Percentiles rank a stretch among this genome's conserved stretches.
phyloP scores from a whole-genome alignment of 169 alveolate species.

The Eimeria praecox region DNA sequence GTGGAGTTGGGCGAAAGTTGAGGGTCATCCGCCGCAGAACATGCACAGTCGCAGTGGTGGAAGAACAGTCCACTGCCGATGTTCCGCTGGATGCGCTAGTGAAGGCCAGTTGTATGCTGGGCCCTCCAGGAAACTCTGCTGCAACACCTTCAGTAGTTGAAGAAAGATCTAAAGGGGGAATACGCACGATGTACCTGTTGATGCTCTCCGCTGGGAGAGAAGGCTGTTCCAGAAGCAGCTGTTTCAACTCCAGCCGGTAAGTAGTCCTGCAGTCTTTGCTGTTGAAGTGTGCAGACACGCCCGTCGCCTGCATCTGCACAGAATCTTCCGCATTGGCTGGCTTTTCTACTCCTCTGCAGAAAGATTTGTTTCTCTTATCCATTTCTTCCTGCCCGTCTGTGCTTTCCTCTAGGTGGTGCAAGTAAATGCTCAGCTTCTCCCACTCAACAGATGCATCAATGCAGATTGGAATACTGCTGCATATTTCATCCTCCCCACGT shows the following conservation, averaged over 20 bases:
- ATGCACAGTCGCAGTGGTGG: background rate
- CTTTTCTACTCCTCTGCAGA: background rate
- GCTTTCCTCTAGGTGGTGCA: slow-evolving; percentile 10
- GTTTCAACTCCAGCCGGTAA: slow-evolving; percentile 13
- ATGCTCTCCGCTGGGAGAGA: slow-evolving; percentile 33
- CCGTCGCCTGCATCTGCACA: slow-evolving; percentile 25
- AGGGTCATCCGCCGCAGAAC: slow-evolving; percentile 63
- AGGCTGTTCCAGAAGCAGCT: slow-evolving; percentile 58
- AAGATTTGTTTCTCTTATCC: background rate
- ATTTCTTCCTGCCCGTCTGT: background rate
- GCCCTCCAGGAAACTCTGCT: background rate
- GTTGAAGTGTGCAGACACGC: slow-evolving; percentile 22
- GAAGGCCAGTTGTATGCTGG: slow-evolving; percentile 20
- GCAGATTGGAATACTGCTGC: slow-evolving; percentile 14
- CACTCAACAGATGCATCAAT: background rate
- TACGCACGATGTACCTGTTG: slow-evolving; percentile 37
- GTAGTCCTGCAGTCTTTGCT: background rate
- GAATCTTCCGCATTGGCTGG: background rate
- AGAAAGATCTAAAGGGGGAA: background rate
- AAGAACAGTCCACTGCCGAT: background rate
- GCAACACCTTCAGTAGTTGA: background rate
- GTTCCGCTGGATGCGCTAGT: background rate
- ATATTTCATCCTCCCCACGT: background rate
- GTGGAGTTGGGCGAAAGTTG: slow-evolving; percentile 64
- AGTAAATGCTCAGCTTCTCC: background rate